phyloP scores from a whole-genome alignment of 2,329 filamentous ascomycete species.

The Epichloe coenophiala region DNA sequence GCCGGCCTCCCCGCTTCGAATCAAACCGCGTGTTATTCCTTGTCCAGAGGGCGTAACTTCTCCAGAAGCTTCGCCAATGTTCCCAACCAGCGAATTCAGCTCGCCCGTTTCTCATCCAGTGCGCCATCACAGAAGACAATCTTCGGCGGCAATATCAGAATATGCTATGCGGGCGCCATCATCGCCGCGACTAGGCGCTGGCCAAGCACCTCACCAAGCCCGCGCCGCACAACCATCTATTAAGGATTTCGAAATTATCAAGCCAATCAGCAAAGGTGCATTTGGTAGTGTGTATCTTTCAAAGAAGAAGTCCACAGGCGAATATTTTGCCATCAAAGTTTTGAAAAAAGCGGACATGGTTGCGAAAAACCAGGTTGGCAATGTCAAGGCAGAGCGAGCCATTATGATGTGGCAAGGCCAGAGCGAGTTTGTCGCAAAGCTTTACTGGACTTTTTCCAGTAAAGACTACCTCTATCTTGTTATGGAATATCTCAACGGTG shows the following conservation, averaged over 20 bases:
- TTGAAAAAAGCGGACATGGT: conserved; percentile 99
- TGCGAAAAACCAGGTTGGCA: conserved; percentile 97
- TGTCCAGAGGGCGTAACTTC: conserved; percentile 57
- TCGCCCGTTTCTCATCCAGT: conserved; percentile 51
- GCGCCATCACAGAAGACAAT: conserved; percentile 73
- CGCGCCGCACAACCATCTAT: conserved; percentile 88
- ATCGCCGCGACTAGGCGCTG: conserved; percentile 69
- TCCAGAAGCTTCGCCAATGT: conserved; percentile 78
- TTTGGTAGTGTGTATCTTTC: conserved; percentile 97
- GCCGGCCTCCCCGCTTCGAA: conserved; percentile 76
- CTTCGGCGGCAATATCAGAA: conserved; percentile 73
- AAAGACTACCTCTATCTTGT: conserved; percentile 98
- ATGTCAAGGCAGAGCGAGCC: conserved; percentile 94
- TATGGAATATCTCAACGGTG: conserved; percentile 98
- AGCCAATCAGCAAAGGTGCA: conserved; percentile 96
- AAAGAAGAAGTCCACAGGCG: conserved; percentile 96
- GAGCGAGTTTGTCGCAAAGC: conserved; percentile 95
- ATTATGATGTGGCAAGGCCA: conserved; percentile 99
- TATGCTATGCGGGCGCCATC: conserved; percentile 53
- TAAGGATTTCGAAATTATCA: conserved; percentile 98
- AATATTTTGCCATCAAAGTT: conserved; percentile 98
- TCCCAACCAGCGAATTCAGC: conserved; percentile 68
- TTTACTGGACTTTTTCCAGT: conserved; percentile 99
- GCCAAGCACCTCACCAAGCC: conserved; percentile 66
- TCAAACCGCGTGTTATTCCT: conserved; percentile 61